phyloP scores from a whole-genome alignment of 2,329 filamentous ascomycete genomes.

The Penicillium sp. region DNA sequence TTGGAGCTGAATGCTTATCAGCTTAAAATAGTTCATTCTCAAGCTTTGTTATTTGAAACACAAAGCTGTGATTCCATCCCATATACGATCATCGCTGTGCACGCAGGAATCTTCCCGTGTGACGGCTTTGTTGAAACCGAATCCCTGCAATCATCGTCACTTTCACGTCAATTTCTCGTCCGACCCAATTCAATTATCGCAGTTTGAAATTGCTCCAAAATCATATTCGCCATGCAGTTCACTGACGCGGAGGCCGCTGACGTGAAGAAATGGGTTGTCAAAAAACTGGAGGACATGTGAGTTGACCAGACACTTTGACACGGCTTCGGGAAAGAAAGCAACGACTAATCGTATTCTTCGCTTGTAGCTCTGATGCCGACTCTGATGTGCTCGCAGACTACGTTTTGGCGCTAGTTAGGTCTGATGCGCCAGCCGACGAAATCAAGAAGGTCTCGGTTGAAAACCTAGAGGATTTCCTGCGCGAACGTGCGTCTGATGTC shows the following conservation, averaged over 20 bases:
- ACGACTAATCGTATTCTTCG: conserved; percentile 7
- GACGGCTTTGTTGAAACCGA: conserved; percentile 8
- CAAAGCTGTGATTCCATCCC: not conserved
- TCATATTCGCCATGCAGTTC: conserved; percentile 49
- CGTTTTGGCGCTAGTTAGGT: conserved; percentile 58
- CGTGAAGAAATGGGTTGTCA: conserved; percentile 60
- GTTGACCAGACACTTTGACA: conserved; percentile 21
- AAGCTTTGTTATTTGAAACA: not conserved
- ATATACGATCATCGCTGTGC: not conserved
- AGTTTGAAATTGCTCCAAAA: not conserved
- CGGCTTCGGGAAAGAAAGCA: not conserved
- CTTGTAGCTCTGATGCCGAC: conserved; percentile 59
- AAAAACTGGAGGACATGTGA: conserved; percentile 59
- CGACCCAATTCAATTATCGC: not conserved
- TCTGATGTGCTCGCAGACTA: conserved; percentile 63
- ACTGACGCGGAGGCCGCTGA: conserved; percentile 53
- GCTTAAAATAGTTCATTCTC: not conserved
- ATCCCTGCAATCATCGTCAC: conserved; percentile 11
- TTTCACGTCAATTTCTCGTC: not conserved
- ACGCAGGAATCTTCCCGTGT: not conserved
- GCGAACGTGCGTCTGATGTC: conserved; percentile 46
- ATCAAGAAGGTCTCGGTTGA: conserved; percentile 55
- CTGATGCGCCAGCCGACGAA: conserved; percentile 55
- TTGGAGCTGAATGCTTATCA: not conserved
- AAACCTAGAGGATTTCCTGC: conserved; percentile 59